Percentiles rank a stretch among this genome's conserved stretches.
phyloP scores from a whole-genome alignment of 1,284 basidiomycete genomes.

The Laetiporus sulphureus region DNA sequence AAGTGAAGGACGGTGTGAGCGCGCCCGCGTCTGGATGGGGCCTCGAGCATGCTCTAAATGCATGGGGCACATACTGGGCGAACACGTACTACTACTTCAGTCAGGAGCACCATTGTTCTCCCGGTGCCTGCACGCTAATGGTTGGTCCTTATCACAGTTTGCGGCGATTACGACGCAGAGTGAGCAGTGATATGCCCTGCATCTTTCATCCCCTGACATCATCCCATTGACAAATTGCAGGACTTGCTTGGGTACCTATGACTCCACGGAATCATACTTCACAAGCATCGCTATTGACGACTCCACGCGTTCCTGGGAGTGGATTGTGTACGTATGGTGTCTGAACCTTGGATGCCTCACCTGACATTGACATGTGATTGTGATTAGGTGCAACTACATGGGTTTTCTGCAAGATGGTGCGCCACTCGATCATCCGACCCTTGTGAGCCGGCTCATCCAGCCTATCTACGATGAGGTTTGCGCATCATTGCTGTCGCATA shows the following conservation, averaged over 20 bases:
- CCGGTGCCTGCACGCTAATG: background rate
- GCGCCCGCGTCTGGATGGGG: slow-evolving; percentile 58
- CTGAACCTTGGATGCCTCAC: background rate
- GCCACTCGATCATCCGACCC: slow-evolving; percentile 40
- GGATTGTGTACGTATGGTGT: slow-evolving; percentile 43
- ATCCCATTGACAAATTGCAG: no score
- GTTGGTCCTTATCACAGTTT: slow-evolving; percentile 29
- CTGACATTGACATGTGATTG: background rate
- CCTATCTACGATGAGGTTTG: slow-evolving; percentile 49
- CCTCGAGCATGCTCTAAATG: slow-evolving; percentile 48
- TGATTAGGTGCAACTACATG: slow-evolving; percentile 56
- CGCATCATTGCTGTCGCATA: background rate
- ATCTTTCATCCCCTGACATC: background rate
- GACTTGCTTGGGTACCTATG: slow-evolving; percentile 52
- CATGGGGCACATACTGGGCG: slow-evolving; percentile 57
- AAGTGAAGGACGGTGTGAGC: slow-evolving; percentile 54
- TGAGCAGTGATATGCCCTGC: slow-evolving; percentile 20
- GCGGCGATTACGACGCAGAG: slow-evolving; percentile 34
- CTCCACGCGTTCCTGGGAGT: slow-evolving; percentile 47
- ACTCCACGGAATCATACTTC: slow-evolving; percentile 39
- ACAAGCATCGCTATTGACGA: slow-evolving; percentile 50
- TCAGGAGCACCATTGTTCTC: slow-evolving; percentile 22
- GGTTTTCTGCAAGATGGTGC: slow-evolving; percentile 60
- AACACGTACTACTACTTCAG: slow-evolving; percentile 34
- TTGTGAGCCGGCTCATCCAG: slow-evolving; percentile 57